Conservation (phyloP, 257 asterid genomes). For the Plantago ovata region DNA sequence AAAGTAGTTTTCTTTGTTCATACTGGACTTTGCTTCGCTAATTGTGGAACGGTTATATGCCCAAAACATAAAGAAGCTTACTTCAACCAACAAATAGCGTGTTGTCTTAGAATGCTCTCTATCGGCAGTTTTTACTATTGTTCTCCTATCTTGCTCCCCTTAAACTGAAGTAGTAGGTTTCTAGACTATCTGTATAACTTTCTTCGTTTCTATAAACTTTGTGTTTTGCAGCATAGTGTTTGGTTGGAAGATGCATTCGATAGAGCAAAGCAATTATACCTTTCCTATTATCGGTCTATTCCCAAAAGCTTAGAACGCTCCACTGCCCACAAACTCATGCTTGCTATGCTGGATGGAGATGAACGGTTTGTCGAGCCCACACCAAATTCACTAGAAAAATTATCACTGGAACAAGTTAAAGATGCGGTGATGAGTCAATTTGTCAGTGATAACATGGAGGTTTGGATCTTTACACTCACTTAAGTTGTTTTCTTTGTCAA, state of each 20-base stretch:
- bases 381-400: slow-evolving; percentile 73
- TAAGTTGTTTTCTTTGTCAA: neutral
- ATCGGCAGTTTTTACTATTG: slow-evolving; percentile 3
- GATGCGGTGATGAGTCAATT: slow-evolving; percentile 98
- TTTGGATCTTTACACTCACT: slow-evolving; percentile 26
- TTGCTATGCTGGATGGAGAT: slow-evolving; percentile 94
- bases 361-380: slow-evolving; percentile 99
- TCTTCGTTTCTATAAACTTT: slow-evolving; percentile 22
- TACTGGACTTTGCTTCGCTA: no score
- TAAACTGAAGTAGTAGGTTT: slow-evolving; percentile 9
- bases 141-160: slow-evolving; percentile 15
- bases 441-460: slow-evolving; percentile 96
- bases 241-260: slow-evolving; percentile 99
- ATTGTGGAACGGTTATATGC: no score
- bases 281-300: slow-evolving; percentile 90
- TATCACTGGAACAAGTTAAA: slow-evolving; percentile 73
- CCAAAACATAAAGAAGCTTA: no score
- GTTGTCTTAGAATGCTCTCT: neutral
- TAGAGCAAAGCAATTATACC: slow-evolving; percentile 92
- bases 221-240: slow-evolving; percentile 80
- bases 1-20: no score
- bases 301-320: slow-evolving; percentile 99
- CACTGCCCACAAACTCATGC: slow-evolving; percentile 98
- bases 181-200: slow-evolving; percentile 13
- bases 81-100: no score